These are phyloP conservation scores for Solanum habrochaites DNA, from an alignment of 257 asterid species.

Conservation along the genomic window DNA sequence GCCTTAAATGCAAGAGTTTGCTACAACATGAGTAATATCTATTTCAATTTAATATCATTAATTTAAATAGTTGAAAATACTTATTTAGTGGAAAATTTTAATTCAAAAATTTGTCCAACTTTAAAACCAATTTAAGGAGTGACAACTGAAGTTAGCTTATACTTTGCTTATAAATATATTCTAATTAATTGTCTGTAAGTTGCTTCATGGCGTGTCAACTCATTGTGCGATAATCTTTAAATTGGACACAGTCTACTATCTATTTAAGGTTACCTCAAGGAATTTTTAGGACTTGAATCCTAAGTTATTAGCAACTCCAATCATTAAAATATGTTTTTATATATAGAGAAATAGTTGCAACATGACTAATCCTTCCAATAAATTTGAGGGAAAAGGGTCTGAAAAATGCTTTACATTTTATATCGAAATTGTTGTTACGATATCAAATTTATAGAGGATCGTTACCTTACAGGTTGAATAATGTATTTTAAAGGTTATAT, in stretches of 20 bases:
- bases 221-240: not conserved
- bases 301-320: not conserved
- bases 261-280: not conserved
- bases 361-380: not conserved
- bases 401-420: too few species aligned
- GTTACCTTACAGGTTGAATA: too few species aligned
- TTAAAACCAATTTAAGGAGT: not conserved
- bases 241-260: not conserved
- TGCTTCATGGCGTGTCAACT: not conserved
- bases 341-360: not conserved
- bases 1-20: not conserved
- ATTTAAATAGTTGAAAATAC: not conserved
- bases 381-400: too few species aligned
- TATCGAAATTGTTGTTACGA: too few species aligned
- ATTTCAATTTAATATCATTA: too few species aligned
- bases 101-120: not conserved
- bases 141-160: not conserved
- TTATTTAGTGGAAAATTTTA: not conserved
- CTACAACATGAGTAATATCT: too few species aligned
- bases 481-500: too few species aligned
- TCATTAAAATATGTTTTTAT: not conserved
- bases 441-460: too few species aligned
- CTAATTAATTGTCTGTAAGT: not conserved
- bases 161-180: not conserved
- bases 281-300: not conserved